Evolutionary conservation across 164 flowering plant species (phyloP).

Genomic region (Liriodendron chinense): DNA sequence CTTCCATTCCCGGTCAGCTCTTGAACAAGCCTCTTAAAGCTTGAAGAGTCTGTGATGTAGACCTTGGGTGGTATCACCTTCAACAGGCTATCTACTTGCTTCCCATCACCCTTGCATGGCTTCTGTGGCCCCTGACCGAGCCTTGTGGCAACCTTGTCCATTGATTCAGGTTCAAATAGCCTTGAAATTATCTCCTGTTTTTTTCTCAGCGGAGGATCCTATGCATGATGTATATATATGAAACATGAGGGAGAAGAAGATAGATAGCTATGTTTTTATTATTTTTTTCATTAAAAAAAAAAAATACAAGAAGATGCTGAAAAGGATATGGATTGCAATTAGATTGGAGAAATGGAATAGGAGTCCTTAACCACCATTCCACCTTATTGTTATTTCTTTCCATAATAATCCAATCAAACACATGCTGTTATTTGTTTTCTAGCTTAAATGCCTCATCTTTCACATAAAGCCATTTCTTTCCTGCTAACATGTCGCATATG

Average conservation of each 20-base stretch:
- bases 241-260: background rate
- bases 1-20: conserved; percentile 55
- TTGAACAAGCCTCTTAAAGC: conserved; percentile 63
- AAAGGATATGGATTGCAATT: conserved; percentile 24
- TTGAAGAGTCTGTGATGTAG: conserved; percentile 53
- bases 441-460: background rate
- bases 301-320: conserved; percentile 27
- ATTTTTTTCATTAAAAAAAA: conserved; percentile 18
- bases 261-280: conserved; percentile 9
- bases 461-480: background rate
- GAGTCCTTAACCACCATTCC: conserved; percentile 14
- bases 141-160: conserved; percentile 29
- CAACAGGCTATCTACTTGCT: conserved; percentile 30
- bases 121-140: conserved; percentile 21
- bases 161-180: conserved; percentile 12
- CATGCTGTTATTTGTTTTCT: conserved; percentile 28
- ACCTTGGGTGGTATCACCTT: conserved; percentile 52
- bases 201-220: conserved; percentile 25
- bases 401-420: background rate
- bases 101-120: conserved; percentile 27
- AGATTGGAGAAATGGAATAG: conserved; percentile 6
- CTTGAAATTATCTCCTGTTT: conserved; percentile 14
- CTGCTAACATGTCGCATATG: background rate
- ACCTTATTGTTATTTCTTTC: background rate
- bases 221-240: conserved; percentile 17